These are phyloP conservation scores for Lasiosphaeris hirsuta DNA, from an alignment of 495 filamentous ascomycete species.

Conservation along the genomic window DNA sequence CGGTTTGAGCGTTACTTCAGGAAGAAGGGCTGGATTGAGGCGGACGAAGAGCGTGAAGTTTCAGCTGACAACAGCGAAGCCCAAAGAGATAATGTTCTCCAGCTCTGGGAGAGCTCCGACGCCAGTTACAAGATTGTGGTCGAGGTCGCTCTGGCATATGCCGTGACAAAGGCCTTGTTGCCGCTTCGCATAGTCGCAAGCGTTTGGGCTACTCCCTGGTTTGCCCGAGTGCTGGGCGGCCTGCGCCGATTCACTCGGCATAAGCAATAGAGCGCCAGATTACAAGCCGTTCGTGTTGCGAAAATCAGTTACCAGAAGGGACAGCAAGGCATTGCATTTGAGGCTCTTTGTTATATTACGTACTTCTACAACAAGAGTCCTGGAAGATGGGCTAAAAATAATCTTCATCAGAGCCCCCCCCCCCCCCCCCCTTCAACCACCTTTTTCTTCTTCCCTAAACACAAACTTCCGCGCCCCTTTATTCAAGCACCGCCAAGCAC, in stretches of 20 bases:
- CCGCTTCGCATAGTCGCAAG: slow-evolving; percentile 72
- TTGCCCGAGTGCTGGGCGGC: slow-evolving; percentile 60
- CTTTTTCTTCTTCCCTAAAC: too few species aligned
- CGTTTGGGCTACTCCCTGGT: slow-evolving; percentile 91
- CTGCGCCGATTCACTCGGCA: not conserved
- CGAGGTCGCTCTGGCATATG: slow-evolving; percentile 82
- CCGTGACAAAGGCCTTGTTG: slow-evolving; percentile 78
- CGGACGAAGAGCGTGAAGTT: slow-evolving; percentile 18
- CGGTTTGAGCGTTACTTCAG: slow-evolving; percentile 44
- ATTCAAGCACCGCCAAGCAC: slow-evolving; percentile 11
- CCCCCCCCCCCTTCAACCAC: too few species aligned
- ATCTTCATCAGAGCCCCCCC: too few species aligned
- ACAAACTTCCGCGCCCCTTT: too few species aligned
- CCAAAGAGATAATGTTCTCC: slow-evolving; percentile 17
- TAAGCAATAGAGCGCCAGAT: not conserved
- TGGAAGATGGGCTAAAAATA: too few species aligned
- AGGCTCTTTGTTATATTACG: too few species aligned
- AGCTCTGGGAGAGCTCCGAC: slow-evolving; percentile 24
- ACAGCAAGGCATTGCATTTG: too few species aligned
- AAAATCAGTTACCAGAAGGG: too few species aligned
- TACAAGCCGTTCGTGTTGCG: too few species aligned
- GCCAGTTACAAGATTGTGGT: slow-evolving; percentile 55
- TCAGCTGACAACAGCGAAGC: slow-evolving; percentile 9
- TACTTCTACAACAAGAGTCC: too few species aligned
- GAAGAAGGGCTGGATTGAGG: slow-evolving; percentile 49